phyloP scores from a whole-genome alignment of 768 basidiomycete species.

The Xerocomellus chrysenteron region DNA sequence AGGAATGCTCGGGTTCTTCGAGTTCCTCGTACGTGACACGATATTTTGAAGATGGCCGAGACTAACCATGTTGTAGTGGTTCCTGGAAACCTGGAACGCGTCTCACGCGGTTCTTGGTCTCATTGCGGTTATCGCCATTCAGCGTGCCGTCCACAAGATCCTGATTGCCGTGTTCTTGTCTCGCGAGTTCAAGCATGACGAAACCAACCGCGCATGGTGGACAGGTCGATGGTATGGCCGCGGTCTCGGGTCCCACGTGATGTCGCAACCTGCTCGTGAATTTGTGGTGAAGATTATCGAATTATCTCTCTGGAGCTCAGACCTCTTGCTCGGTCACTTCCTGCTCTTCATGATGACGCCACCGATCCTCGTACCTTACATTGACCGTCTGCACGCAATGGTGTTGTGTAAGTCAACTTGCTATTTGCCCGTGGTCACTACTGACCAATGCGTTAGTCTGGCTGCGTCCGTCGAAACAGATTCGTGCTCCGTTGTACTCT shows the following conservation, averaged over 20 bases:
- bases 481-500: constrained; percentile 87
- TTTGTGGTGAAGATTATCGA: constrained; percentile 98
- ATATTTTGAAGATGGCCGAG: background rate
- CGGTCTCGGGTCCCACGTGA: constrained; percentile 83
- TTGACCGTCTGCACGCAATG: constrained; percentile 88
- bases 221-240: constrained; percentile 97
- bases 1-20: constrained; percentile 93
- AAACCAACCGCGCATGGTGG: constrained; percentile 99
- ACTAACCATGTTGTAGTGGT: constrained; percentile 63
- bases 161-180: constrained; percentile 92
- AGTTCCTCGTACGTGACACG: constrained; percentile 74
- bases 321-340: constrained; percentile 85
- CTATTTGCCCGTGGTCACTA: constrained; percentile 8
- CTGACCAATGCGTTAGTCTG: constrained; percentile 61
- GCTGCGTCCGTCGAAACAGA: constrained; percentile 92
- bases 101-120: constrained; percentile 93
- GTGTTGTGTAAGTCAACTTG: constrained; percentile 62
- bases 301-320: constrained; percentile 92
- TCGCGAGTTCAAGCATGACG: constrained; percentile 99
- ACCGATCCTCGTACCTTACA: constrained; percentile 85
- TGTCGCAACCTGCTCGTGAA: constrained; percentile 98
- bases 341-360: constrained; percentile 89
- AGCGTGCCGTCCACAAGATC: constrained; percentile 90
- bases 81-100: constrained; percentile 87
- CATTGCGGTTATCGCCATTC: constrained; percentile 87